Percentiles rank a stretch among this genome's conserved stretches.
Evolutionary conservation across 768 basidiomycete genomes (phyloP).

Genomic region (Calocybe gangraenosa): DNA sequence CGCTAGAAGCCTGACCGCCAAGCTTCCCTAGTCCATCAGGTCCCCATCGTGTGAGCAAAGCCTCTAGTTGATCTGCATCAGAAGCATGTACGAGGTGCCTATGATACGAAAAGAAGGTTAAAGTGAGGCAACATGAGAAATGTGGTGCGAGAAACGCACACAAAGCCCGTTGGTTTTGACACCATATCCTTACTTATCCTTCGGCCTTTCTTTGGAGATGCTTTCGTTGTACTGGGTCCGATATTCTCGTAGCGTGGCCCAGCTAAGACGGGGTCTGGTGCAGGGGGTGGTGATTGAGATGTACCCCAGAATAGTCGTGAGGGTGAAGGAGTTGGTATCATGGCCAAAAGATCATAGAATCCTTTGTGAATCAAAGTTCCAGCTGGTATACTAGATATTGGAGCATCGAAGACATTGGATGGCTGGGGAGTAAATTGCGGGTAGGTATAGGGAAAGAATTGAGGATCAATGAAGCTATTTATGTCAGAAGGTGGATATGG

Average conservation of each 20-base stretch:
- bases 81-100: constrained; percentile 91
- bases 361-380: constrained; percentile 83
- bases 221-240: constrained; percentile 24
- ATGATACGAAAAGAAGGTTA: constrained; percentile 11
- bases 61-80: constrained; percentile 85
- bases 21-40: constrained; percentile 87
- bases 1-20: constrained; percentile 53
- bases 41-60: constrained; percentile 82
- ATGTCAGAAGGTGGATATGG: constrained; percentile 23
- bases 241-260: constrained; percentile 72
- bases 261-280: constrained; percentile 42
- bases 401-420: constrained; percentile 36
- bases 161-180: constrained; percentile 74
- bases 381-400: constrained; percentile 49
- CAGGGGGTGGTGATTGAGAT: constrained; percentile 25
- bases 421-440: constrained; percentile 34
- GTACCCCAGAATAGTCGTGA: constrained; percentile 61
- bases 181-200: constrained; percentile 88
- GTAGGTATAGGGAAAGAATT: constrained; percentile 37
- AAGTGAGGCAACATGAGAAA: constrained; percentile 21
- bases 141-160: constrained; percentile 49
- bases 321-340: constrained; percentile 70
- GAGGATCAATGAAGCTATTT: constrained; percentile 29
- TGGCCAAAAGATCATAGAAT: constrained; percentile 82
- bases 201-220: constrained; percentile 48